Evolutionary conservation across 2,329 filamentous ascomycete genomes (phyloP).

Genomic region (Stemphylium beticola): DNA sequence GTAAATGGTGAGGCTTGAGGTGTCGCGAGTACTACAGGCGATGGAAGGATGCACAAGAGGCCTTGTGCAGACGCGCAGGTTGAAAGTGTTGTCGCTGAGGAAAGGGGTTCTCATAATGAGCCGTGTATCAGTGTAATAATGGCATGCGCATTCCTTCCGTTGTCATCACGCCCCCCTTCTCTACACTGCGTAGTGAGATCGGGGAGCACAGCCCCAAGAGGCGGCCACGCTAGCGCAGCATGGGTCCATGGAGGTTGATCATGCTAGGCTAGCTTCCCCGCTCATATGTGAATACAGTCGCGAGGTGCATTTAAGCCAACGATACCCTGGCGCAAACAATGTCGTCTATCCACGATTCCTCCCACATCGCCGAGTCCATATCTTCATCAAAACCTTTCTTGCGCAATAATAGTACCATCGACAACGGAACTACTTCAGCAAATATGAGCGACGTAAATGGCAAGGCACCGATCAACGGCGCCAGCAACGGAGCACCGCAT

Average conservation of each 20-base stretch:
- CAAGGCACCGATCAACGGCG: constrained; percentile 44
- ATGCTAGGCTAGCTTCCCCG: constrained; percentile 30
- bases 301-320: constrained; percentile 29
- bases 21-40: background rate
- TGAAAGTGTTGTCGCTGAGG: background rate
- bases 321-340: constrained; percentile 8
- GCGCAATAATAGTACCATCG: constrained; percentile 14
- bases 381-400: constrained; percentile 37
- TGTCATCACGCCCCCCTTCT: background rate
- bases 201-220: constrained; percentile 23
- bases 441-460: constrained; percentile 45
- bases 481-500: constrained; percentile 11
- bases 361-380: constrained; percentile 28
- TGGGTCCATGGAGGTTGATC: constrained; percentile 7
- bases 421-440: constrained; percentile 15
- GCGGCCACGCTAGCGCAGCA: constrained; percentile 16
- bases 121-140: background rate
- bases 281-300: constrained; percentile 15
- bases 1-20: background rate
- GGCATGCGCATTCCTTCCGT: background rate
- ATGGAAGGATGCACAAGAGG: background rate
- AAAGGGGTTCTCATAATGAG: background rate
- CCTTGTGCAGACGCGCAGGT: background rate
- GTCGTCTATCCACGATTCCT: constrained; percentile 17
- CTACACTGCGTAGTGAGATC: constrained; percentile 3